Percentiles rank a stretch among this genome's conserved stretches.
Evolutionary conservation across 192 early-diverging fungal species (phyloP).

Genomic region (Coemansia sp.): DNA sequence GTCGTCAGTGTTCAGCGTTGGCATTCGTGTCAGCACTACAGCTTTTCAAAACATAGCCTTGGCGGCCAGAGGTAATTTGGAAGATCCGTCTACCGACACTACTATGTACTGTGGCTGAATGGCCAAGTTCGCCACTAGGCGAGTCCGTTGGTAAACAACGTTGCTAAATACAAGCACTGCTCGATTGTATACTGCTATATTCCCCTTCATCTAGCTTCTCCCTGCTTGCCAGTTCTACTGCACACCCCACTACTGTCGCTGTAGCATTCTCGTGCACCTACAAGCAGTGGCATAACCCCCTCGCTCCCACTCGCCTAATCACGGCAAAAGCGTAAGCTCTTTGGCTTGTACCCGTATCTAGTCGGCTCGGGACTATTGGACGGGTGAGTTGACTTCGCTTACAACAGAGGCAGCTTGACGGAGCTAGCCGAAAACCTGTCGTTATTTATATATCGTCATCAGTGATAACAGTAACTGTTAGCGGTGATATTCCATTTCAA

Average conservation of each 20-base stretch:
- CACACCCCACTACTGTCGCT: neutral
- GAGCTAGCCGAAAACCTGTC: neutral
- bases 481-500: neutral
- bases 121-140: neutral
- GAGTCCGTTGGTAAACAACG: neutral
- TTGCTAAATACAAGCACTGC: neutral
- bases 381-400: neutral
- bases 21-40: neutral
- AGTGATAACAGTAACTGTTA: neutral
- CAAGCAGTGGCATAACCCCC: neutral
- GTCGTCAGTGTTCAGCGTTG: neutral
- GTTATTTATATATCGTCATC: neutral
- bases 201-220: neutral
- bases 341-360: neutral
- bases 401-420: neutral
- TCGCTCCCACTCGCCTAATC: neutral
- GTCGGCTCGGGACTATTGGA: neutral
- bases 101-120: neutral
- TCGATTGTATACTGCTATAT: neutral
- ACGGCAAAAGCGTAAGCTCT: neutral
- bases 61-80: neutral
- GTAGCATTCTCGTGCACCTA: neutral
- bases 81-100: neutral
- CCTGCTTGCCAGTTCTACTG: conserved; percentile 1
- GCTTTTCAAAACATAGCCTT: neutral